Evolutionary conservation across 495 filamentous ascomycete genomes (phyloP), one percentile per base, ranked within the genome.

Genomic region (Xylaria castorea): DNA sequence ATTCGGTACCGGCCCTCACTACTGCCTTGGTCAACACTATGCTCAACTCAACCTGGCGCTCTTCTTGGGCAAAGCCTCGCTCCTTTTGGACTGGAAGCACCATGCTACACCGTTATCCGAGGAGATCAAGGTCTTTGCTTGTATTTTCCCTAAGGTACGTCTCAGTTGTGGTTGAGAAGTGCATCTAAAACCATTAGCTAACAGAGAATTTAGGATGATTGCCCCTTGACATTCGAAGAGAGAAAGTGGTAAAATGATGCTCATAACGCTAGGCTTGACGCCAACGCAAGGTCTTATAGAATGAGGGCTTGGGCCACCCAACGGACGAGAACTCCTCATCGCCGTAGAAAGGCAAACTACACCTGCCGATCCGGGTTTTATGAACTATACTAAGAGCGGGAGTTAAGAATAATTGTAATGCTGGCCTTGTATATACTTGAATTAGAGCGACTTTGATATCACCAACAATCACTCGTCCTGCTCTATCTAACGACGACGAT

Each of bases 111-210:
- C 90, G 0, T 70, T 84, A 60, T 97, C 93, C 0, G 97, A 99
- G 84, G 91, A 97, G 80, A 98, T 99, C 82, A 95, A 97, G 87
- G 95, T 98, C 69, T 99, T 99, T 83, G 96, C 97, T 12, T 97
- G 94, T 32, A 96, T 99, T 71, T 99, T 99, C 87, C 96, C 96
- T 63, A 91, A 92, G 91, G 95, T 97, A 86, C 82, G 91, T 85
- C 77, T 48, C 30, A 48, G 2, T 72, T 53, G 20, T 53, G 40
- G 36, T 8, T 20, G 22, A 25, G 18, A 30, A 51, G 12, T 53
- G 5, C 61, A 9, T 50, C 0, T 66, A 42, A 36, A 75, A 69
- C 63, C 20, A 46, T 71, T 75, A 48, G 65, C 72, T 80, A 82
- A 83, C 78, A 79, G 32, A 0, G 46, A 32, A 40, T 34, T 34